Evolutionary conservation across 768 basidiomycete species (phyloP).

Genomic region (Mycena venus): DNA sequence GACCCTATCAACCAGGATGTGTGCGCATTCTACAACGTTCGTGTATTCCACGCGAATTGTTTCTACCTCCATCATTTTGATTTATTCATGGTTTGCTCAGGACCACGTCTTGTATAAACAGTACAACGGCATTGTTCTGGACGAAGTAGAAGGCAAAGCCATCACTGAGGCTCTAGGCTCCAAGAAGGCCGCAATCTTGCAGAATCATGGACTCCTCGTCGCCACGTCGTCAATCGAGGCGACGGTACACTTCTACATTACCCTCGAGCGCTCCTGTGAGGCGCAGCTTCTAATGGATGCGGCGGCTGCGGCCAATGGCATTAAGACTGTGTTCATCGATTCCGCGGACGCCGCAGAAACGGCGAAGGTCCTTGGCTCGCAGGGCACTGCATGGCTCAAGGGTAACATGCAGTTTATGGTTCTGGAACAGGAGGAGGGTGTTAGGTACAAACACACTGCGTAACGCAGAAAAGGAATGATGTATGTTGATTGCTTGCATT

Average conservation of each 20-base stretch:
- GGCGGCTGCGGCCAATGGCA: conserved; percentile 36
- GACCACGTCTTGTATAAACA: conserved; percentile 59
- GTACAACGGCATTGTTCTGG: conserved; percentile 64
- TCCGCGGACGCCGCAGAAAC: conserved; percentile 44
- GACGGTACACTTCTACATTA: conserved; percentile 55
- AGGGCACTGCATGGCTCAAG: conserved; percentile 52
- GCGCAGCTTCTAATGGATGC: conserved; percentile 60
- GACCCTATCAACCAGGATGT: conserved; percentile 60
- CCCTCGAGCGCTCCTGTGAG: conserved; percentile 60
- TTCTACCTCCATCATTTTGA: not conserved
- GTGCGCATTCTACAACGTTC: conserved; percentile 55
- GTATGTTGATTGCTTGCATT: not conserved
- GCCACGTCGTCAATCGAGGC: conserved; percentile 59
- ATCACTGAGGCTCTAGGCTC: conserved; percentile 59
- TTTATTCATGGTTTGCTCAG: not conserved
- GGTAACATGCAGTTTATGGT: conserved; percentile 52
- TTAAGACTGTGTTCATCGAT: conserved; percentile 42
- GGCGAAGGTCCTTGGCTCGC: conserved; percentile 39
- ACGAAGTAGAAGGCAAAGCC: conserved; percentile 56
- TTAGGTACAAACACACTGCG: not conserved
- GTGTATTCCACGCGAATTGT: not conserved
- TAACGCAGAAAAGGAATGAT: not conserved
- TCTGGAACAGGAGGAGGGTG: conserved; percentile 51
- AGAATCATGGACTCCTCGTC: conserved; percentile 58
- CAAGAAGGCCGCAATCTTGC: conserved; percentile 58